phyloP scores from a whole-genome alignment of 2,329 filamentous ascomycete species.

The Apiospora saccharicola region DNA sequence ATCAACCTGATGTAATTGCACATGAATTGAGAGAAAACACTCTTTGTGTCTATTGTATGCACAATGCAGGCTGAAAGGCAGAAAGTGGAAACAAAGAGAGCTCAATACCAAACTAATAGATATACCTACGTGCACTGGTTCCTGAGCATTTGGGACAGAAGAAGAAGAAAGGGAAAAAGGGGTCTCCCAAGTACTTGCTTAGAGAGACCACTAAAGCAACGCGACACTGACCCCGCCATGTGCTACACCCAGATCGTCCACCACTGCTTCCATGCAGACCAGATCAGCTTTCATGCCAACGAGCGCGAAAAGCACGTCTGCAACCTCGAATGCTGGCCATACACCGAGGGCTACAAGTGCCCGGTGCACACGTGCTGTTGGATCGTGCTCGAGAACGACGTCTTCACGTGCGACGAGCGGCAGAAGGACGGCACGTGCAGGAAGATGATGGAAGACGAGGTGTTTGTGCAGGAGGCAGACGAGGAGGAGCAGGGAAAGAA shows the following conservation, averaged over 20 bases:
- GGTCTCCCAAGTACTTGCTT: not conserved
- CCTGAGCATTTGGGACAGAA: not conserved
- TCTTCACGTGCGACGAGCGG: not conserved
- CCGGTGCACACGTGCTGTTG: slow-evolving; percentile 1
- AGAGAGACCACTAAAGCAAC: not conserved
- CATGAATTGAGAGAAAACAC: not conserved
- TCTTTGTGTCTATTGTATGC: not conserved
- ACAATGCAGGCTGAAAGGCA: not conserved
- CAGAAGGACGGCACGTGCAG: not conserved
- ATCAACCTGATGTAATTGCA: not conserved
- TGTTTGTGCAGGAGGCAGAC: not conserved
- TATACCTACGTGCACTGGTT: not conserved
- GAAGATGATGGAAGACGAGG: slow-evolving; percentile 7
- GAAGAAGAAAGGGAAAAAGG: not conserved
- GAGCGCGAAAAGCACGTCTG: not conserved
- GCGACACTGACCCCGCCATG: not conserved
- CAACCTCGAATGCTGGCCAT: not conserved
- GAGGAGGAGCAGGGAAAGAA: not conserved
- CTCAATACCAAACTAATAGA: not conserved
- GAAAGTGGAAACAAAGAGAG: not conserved
- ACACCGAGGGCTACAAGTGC: slow-evolving; percentile 9
- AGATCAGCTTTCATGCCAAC: slow-evolving; percentile 7
- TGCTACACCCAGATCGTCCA: slow-evolving; percentile 10
- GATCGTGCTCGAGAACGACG: not conserved
- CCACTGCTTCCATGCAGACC: slow-evolving; percentile 2